Evolutionary conservation across 2,329 filamentous ascomycete genomes (phyloP).

Genomic region (Amauroascus niger): DNA sequence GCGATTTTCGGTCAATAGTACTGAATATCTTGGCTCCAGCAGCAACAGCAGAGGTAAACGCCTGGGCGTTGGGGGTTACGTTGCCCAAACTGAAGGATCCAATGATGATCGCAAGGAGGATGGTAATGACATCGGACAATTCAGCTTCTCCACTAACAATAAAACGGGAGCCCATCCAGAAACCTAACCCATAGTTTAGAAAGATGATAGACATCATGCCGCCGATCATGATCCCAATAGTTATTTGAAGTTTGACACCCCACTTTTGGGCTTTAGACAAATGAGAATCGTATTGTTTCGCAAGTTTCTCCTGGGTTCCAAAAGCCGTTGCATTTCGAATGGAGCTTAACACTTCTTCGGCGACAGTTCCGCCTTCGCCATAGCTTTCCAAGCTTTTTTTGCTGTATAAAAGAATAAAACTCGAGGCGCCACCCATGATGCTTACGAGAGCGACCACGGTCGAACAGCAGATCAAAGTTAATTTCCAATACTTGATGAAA

Average conservation of each 20-base stretch:
- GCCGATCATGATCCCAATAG: slow-evolving; percentile 68
- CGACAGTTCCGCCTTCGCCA: slow-evolving; percentile 73
- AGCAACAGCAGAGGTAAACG: slow-evolving; percentile 72
- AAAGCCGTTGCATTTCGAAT: slow-evolving; percentile 89
- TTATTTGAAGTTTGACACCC: slow-evolving; percentile 65
- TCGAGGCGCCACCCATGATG: slow-evolving; percentile 63
- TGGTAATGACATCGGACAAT: slow-evolving; percentile 66
- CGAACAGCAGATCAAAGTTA: slow-evolving; percentile 77
- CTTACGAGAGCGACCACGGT: slow-evolving; percentile 71
- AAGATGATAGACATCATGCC: slow-evolving; percentile 76
- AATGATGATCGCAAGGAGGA: slow-evolving; percentile 84
- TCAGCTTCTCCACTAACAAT: slow-evolving; percentile 56
- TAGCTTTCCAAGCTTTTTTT: slow-evolving; percentile 70
- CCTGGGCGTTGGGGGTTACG: slow-evolving; percentile 73
- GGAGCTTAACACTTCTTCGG: slow-evolving; percentile 89
- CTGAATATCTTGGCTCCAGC: slow-evolving; percentile 87
- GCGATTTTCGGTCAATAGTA: slow-evolving; percentile 81
- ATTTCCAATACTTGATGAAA: slow-evolving; percentile 84
- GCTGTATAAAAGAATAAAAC: slow-evolving; percentile 69
- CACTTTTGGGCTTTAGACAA: slow-evolving; percentile 62
- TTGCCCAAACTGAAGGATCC: slow-evolving; percentile 87
- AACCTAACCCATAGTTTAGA: slow-evolving; percentile 75
- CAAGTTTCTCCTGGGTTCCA: slow-evolving; percentile 85
- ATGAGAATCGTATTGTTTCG: slow-evolving; percentile 71
- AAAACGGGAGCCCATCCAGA: slow-evolving; percentile 77